Evolutionary conservation across 2,329 filamentous ascomycete genomes (phyloP), one percentile per base, ranked within the genome.

Genomic region (Trichoderma endophyticum): DNA sequence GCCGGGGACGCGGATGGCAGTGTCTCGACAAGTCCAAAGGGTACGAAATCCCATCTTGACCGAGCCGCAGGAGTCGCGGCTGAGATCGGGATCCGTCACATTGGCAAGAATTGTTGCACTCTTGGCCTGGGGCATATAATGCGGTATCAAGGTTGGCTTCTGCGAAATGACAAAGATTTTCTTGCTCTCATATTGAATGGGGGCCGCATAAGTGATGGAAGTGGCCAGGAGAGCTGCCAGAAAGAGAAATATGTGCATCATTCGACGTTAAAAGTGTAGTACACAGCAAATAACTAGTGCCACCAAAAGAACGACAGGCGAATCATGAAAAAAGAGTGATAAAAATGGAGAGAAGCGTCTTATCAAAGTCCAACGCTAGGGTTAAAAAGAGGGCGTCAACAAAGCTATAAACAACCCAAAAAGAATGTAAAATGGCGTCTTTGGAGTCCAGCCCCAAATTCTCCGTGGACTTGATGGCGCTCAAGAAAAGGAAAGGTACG

Each of bases 1-100:
- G 21, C 61, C 72, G 18, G 71, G 63, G 28, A 62, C 59, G 24
- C 56, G 51, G 24, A 71, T 34, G 30, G 69, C 54, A 2, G 73
- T 75, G 64, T 75, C 74, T 43, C 74, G 73, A 48, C 73, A 74
- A 11, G 72, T 74, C 74, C 74, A 75, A n/a, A 75, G 62, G 6
- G 67, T 70, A 26, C 74, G 73, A 51, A 18, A 34, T 28, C 73
- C 73, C 56, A 75, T 72, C 28, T 71, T 74, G 9, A 64, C 67
- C 6, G 74, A 74, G 39, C 72, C 72, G 57, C 73, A 74, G 3
- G 73, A 74, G 48, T 75, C 74, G n/a, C 74, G 73, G 48, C 70
- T 74, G 18, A 74, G 28, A 14, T 32, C 48, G 32, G 73, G 73
- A 32, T 75, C 70, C 4, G 73, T 73, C 26, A 73, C 73, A 67